These are phyloP conservation scores for Saururus chinensis DNA, from an alignment of 164 flowering plant genomes.

Conservation along the genomic window DNA sequence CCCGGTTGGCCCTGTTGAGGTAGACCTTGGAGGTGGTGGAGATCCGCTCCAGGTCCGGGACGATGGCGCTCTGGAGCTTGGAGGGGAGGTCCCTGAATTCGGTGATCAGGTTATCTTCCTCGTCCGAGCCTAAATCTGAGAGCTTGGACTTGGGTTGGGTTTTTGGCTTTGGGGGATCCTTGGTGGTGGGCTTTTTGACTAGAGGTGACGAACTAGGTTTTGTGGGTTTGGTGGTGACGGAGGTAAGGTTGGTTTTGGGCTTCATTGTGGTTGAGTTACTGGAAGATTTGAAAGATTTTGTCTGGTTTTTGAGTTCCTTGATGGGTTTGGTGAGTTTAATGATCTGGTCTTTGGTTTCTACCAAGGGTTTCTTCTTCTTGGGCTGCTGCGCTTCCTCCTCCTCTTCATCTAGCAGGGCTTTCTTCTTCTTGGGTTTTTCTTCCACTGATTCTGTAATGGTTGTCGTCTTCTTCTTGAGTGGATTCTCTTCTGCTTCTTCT, in stretches of 20 bases:
- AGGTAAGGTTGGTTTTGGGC: not conserved
- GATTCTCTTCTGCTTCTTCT: not conserved
- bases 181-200: constrained; percentile 5
- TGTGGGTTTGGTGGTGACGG: not conserved
- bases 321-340: constrained; percentile 1
- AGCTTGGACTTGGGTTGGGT: constrained; percentile 7
- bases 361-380: constrained; percentile 3
- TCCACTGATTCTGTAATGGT: not conserved
- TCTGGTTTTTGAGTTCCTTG: constrained; percentile 12
- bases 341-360: constrained; percentile 2
- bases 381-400: constrained; percentile 5
- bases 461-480: not conserved
- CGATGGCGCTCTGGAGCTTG: constrained; percentile 49
- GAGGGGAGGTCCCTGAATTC: constrained; percentile 65
- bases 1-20: constrained; percentile 47
- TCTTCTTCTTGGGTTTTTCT: not conserved
- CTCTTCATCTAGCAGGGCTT: not conserved
- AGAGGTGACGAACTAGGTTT: constrained; percentile 7
- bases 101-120: constrained; percentile 37
- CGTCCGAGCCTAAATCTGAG: not conserved
- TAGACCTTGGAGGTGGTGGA: constrained; percentile 65
- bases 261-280: constrained; percentile 11
- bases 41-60: constrained; percentile 70
- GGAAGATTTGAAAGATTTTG: constrained; percentile 21
- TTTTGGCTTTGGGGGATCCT: constrained; percentile 4